Conservation (phyloP, 2,329 filamentous ascomycete species). For the Fusarium dimerum region DNA sequence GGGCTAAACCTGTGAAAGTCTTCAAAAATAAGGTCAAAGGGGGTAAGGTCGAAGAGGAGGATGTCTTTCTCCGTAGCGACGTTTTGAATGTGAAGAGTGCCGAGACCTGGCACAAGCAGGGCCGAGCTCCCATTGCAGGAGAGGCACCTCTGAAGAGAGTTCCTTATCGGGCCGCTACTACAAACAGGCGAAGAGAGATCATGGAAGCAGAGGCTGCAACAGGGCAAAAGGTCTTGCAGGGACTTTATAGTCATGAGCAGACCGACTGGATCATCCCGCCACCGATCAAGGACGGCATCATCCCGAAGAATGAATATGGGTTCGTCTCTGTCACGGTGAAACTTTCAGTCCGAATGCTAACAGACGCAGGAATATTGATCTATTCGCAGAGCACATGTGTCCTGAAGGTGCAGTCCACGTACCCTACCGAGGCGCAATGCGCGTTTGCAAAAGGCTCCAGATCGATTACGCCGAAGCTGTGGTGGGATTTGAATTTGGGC, state of each 20-base stretch:
- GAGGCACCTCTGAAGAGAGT: conserved; percentile 81
- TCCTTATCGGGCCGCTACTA: conserved; percentile 86
- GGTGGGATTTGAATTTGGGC: conserved; percentile 93
- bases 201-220: conserved; percentile 79
- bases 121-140: conserved; percentile 70
- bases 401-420: conserved; percentile 82
- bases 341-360: conserved; percentile 19
- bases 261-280: conserved; percentile 95
- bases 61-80: conserved; percentile 78
- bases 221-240: conserved; percentile 83
- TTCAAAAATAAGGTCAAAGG: conserved; percentile 78
- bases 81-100: conserved; percentile 84
- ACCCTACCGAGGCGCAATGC: conserved; percentile 73
- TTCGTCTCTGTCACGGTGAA: conserved; percentile 19
- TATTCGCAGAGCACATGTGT: conserved; percentile 93
- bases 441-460: conserved; percentile 78
- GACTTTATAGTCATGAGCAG: conserved; percentile 79
- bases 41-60: conserved; percentile 71
- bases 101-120: conserved; percentile 98
- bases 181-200: conserved; percentile 83
- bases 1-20: conserved; percentile 67
- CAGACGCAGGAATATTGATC: conserved; percentile 73
- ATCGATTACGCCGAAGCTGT: conserved; percentile 94
- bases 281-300: conserved; percentile 79
- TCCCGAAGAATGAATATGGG: conserved; percentile 92